Conservation (phyloP, 1,139 yeast species). For the Pichia terricola region DNA sequence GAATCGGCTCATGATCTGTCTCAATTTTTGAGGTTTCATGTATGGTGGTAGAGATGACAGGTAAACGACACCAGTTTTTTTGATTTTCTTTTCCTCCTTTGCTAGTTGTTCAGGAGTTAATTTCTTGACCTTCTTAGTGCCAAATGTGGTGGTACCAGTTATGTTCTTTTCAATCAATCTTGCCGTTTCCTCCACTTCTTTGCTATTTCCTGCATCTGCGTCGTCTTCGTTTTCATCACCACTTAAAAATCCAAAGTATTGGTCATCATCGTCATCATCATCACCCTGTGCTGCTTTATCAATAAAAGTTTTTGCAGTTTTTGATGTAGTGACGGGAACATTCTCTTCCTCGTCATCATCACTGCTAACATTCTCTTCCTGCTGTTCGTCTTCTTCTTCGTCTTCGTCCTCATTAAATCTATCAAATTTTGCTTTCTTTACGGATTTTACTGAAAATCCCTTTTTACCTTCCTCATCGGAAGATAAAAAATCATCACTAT, state of each 20-base stretch:
- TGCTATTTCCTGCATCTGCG: slow-evolving; percentile 6
- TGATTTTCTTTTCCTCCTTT: slow-evolving; percentile 48
- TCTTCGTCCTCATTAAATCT: slow-evolving; percentile 3
- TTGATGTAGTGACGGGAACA: background rate
- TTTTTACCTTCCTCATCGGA: slow-evolving; percentile 6
- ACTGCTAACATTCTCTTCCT: too few species aligned
- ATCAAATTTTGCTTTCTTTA: background rate
- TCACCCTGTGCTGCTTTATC: slow-evolving; percentile 2
- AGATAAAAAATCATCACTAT: slow-evolving; percentile 6
- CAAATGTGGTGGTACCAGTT: slow-evolving; percentile 16
- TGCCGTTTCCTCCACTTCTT: slow-evolving; percentile 8
- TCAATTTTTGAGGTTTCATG: slow-evolving; percentile 88
- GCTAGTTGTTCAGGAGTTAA: slow-evolving; percentile 45
- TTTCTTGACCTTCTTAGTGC: slow-evolving; percentile 33
- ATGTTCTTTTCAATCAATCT: slow-evolving; percentile 1
- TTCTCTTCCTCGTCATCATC: slow-evolving; percentile 3
- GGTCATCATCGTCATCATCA: slow-evolving; percentile 13
- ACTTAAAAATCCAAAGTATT: slow-evolving; percentile 9
- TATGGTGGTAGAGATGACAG: slow-evolving; percentile 88
- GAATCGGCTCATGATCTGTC: slow-evolving; percentile 70
- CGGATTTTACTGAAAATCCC: slow-evolving; percentile 1
- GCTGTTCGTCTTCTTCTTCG: slow-evolving; percentile 1
- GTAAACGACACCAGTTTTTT: slow-evolving; percentile 84
- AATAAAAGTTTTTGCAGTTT: slow-evolving; percentile 3
- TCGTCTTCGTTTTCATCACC: slow-evolving; percentile 11